Evolutionary conservation across 2,329 filamentous ascomycete genomes (phyloP).

Genomic region (Raffaelea deltoideospora): DNA sequence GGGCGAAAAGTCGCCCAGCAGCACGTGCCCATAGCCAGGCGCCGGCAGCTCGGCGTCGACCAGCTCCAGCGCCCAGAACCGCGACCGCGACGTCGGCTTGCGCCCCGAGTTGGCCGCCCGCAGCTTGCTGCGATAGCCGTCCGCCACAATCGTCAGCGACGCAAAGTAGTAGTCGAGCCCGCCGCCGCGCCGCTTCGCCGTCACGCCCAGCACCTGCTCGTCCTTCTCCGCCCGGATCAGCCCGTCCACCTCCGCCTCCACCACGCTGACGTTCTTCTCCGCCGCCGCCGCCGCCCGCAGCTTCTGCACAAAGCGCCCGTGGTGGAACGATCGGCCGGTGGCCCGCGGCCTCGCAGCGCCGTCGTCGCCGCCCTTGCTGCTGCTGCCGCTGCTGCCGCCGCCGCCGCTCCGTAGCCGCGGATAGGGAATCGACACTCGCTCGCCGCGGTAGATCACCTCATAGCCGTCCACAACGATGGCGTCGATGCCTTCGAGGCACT

Average conservation of each 20-base stretch:
- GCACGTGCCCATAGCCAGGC: conserved; percentile 68
- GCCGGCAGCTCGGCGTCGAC: conserved; percentile 71
- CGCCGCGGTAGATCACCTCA: conserved; percentile 67
- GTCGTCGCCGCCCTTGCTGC: conserved; percentile 4
- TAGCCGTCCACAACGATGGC: conserved; percentile 72
- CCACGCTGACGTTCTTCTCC: conserved; percentile 72
- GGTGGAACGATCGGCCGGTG: conserved; percentile 77
- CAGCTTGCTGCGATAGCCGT: conserved; percentile 88
- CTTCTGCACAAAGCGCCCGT: conserved; percentile 80
- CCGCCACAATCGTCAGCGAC: conserved; percentile 72
- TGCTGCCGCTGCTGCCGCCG: background rate
- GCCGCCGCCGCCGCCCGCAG: conserved; percentile 59
- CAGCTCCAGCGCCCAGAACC: conserved; percentile 88
- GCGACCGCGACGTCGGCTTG: conserved; percentile 58
- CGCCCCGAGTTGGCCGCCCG: conserved; percentile 60
- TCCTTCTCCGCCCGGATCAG: conserved; percentile 63
- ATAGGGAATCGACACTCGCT: conserved; percentile 64
- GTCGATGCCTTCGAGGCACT: conserved; percentile 78
- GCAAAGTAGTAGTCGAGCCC: conserved; percentile 69
- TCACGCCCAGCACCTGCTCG: conserved; percentile 65
- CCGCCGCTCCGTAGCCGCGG: conserved; percentile 40
- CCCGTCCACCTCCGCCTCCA: conserved; percentile 75
- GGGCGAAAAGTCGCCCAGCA: conserved; percentile 60
- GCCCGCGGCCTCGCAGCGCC: conserved; percentile 34
- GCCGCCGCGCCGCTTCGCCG: background rate